Evolutionary conservation across 352 stramenopile species (phyloP), one percentile per base, ranked within the genome.

Genomic region (Pythium dissimile): DNA sequence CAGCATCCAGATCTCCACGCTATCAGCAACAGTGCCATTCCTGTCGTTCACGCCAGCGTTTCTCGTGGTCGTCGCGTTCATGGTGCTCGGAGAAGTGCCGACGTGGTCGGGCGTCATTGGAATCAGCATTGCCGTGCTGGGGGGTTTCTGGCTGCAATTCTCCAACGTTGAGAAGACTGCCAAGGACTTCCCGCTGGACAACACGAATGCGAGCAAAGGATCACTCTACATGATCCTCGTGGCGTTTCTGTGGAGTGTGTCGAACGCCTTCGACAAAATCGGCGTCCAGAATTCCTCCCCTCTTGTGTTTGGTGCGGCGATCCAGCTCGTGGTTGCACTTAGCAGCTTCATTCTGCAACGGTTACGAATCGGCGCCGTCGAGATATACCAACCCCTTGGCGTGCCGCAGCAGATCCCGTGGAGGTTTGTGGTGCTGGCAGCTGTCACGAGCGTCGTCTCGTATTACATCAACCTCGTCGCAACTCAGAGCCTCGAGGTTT

Each of bases 401-500:
- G 63, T 71, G 13, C 59, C 87, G 48, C 15, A 69, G 24, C 75
- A 86, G 49, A 84, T 87, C 54, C 82, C 82, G 38, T 92, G 82
- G 82, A 78, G 76, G 30, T 80, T 79, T 39, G 80, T 92, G 49
- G 54, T 84, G 13, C 72, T 92, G 5, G 73, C 82, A 0, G 78
- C 72, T 10, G 44, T 89, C 45, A 88, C 77, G 11, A 92, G 82
- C 54, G 67, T 92, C 35, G 71, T 90, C n/a, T 73, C 80, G 53
- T 92, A 92, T 57, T 92, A 92, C 57, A 89, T 92, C 49, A 92
- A 92, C 62, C 73, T 92, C 41, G 70, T 90, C 42, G 80, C 82
- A 24, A 89, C 75, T 58, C 82, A 92, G 59, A 73, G 71, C 53
- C 76, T 92, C 21, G 80, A 92, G 39, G 77, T 92, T 16, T 90